Percentiles rank a stretch among this genome's conserved stretches.
These are phyloP conservation scores for Raphanus raphanistrum DNA, from an alignment of 345 rosid genomes.

Conservation along the genomic window DNA sequence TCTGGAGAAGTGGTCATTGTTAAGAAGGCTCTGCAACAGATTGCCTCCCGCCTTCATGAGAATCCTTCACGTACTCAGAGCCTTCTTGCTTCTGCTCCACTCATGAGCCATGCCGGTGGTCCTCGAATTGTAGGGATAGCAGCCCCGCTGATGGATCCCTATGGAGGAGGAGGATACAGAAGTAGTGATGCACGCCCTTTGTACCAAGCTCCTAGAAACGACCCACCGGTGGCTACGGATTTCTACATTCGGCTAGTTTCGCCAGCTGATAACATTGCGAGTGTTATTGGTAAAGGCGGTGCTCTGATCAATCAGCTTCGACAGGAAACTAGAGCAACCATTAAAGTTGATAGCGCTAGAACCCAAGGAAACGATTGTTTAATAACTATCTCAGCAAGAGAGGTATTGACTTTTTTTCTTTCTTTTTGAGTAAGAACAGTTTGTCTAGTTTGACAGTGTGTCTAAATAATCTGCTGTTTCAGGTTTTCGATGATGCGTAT, in stretches of 20 bases:
- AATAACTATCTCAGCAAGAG: conserved; percentile 81
- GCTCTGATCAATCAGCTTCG: conserved; percentile 85
- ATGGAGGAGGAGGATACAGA: conserved; percentile 87
- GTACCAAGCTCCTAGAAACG: conserved; percentile 83
- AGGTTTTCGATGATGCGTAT: conserved; percentile 79
- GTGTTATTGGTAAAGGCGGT: conserved; percentile 96
- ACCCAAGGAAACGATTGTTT: conserved; percentile 90
- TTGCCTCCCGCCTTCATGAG: conserved; percentile 82
- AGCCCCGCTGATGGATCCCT: conserved; percentile 69
- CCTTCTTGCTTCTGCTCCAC: conserved; percentile 69
- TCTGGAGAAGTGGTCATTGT: conserved; percentile 79
- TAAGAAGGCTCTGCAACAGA: conserved; percentile 76
- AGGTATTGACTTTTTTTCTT: conserved; percentile 49
- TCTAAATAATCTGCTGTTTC: conserved; percentile 20
- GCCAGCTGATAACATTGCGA: conserved; percentile 78
- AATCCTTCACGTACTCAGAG: conserved; percentile 92
- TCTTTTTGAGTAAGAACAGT: neutral
- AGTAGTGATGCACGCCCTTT: conserved; percentile 68
- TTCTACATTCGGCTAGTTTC: conserved; percentile 81
- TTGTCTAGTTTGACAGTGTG: conserved; percentile 7
- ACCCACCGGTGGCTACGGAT: conserved; percentile 56
- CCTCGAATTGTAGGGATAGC: conserved; percentile 77
- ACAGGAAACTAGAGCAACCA: conserved; percentile 80
- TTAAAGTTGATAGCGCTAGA: conserved; percentile 87
- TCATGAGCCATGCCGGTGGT: conserved; percentile 59